Base-by-base conservation (phyloP, 768 basidiomycete genomes). In the Tulasnella calospora region DNA sequence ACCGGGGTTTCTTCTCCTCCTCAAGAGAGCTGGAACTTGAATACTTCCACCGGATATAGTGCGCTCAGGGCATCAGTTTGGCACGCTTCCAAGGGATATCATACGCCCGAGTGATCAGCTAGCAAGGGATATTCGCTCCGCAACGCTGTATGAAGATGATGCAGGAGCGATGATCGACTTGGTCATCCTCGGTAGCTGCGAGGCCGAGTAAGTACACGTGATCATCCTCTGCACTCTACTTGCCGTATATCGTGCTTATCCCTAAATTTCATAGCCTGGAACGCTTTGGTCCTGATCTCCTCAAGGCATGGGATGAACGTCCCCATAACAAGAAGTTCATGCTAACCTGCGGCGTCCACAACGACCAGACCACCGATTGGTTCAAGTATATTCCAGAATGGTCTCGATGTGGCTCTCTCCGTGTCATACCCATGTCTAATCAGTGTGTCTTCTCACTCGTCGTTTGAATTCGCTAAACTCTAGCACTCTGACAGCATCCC, bases 151-250 rank as follows among this genome's bases (percentile, higher is more conserved):
- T 47, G 71, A 78, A 2, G 76, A 77, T 27, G 47, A 55, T 5
- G 40, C 33, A 9, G 70, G 70, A 2, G 77, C 35, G 4, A 30
- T 33, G 30, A 78, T 78, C 69, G 77, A 78, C 55, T 23, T 73
- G 70, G 69, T 78, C 23, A 13, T 71, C 9, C 35, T 78, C 30
- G 77, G 67, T 17, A 72, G 70, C 15, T 78, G 77, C 71, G 77
- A 78, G 33, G 1, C 72, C 41, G 77, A 78, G 77, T 78, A 38
- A 44, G 77, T 46, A 27, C 23, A 27, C 15, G 17, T 13, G 38
- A n/a, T 77, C 8, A 73, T 21, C 2, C 0, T 41, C 33, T 61
- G 38, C 5, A 4, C 19, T 76, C 6, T 41, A 77, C 30, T 35
- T 4, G 21, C 72, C 30, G 33, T n/a, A 30, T 36, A 0, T 38